Percentiles rank a stretch among this genome's conserved stretches.
Evolutionary conservation across 164 flowering plant genomes (phyloP).

Genomic region (Kingdonia uniflora): DNA sequence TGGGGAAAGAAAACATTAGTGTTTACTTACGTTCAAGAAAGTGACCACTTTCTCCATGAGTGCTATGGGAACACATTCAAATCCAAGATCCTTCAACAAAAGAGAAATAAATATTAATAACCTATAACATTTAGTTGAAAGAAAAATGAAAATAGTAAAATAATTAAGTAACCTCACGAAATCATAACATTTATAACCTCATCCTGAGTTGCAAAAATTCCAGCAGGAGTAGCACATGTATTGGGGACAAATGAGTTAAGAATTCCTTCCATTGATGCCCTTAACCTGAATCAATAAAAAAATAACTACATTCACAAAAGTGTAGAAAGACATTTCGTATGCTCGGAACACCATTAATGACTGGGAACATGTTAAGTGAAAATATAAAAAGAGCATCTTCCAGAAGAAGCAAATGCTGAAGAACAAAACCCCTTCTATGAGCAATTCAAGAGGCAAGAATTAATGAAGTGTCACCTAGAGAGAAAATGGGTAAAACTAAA

Average conservation of each 20-base stretch:
- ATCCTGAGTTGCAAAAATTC: slow-evolving; percentile 57
- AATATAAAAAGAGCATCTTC: no score
- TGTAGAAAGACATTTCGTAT: no score
- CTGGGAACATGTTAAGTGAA: no score
- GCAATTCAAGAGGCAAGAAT: no score
- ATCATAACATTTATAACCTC: slow-evolving; percentile 37
- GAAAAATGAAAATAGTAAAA: neutral
- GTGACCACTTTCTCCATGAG: slow-evolving; percentile 76
- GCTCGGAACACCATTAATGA: no score
- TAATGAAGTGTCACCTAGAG: no score
- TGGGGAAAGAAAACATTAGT: neutral
- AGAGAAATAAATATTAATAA: slow-evolving; percentile 9
- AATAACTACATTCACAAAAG: no score
- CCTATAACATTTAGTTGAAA: neutral
- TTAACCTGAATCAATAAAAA: slow-evolving; percentile 37
- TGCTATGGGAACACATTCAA: slow-evolving; percentile 85
- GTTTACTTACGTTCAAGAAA: slow-evolving; percentile 71
- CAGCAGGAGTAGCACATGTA: slow-evolving; percentile 54
- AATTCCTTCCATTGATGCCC: slow-evolving; percentile 77
- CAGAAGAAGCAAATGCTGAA: no score
- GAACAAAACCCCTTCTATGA: no score
- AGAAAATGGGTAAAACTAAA: no score
- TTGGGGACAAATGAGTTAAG: slow-evolving; percentile 73
- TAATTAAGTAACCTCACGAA: neutral
- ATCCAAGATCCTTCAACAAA: slow-evolving; percentile 52